A percentile compares a stretch with the other conserved stretches of the same genome.
These are phyloP conservation scores for Penicillium sp. DNA, from an alignment of 2,329 filamentous ascomycete genomes.

Conservation along the genomic window DNA sequence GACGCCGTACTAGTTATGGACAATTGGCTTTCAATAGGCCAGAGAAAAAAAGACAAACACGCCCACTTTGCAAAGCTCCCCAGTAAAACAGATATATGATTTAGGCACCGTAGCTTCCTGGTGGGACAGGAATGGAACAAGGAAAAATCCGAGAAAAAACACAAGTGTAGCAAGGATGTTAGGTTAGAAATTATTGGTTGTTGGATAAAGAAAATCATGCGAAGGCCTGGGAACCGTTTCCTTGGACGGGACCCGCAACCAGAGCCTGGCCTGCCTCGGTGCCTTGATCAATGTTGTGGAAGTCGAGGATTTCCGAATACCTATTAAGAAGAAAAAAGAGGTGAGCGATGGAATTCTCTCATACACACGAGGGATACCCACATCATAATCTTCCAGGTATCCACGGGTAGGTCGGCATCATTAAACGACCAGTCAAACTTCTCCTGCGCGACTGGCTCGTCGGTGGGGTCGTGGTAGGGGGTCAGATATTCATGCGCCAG, in stretches of 20 bases:
- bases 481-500: constrained; percentile 91
- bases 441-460: constrained; percentile 93
- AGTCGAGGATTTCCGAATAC: constrained; percentile 99
- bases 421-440: constrained; percentile 99
- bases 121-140: too few species aligned
- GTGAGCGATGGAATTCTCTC: neutral
- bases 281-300: constrained; percentile 82
- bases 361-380: constrained; percentile 51
- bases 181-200: constrained; percentile 12
- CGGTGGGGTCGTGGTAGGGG: constrained; percentile 95
- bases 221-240: constrained; percentile 27
- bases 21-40: constrained; percentile 24
- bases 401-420: constrained; percentile 93
- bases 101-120: constrained; percentile 15
- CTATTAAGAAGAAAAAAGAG: constrained; percentile 50
- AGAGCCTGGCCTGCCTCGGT: constrained; percentile 38
- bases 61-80: constrained; percentile 22
- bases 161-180: neutral
- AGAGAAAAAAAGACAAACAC: constrained; percentile 19
- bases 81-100: constrained; percentile 22
- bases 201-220: constrained; percentile 22
- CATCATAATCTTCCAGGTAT: constrained; percentile 99
- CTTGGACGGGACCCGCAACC: constrained; percentile 29
- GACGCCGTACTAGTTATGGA: constrained; percentile 33
- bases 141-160: constrained; percentile 20